Base-by-base conservation (phyloP, 2,329 filamentous ascomycete genomes). In the Volutella citrinella region DNA sequence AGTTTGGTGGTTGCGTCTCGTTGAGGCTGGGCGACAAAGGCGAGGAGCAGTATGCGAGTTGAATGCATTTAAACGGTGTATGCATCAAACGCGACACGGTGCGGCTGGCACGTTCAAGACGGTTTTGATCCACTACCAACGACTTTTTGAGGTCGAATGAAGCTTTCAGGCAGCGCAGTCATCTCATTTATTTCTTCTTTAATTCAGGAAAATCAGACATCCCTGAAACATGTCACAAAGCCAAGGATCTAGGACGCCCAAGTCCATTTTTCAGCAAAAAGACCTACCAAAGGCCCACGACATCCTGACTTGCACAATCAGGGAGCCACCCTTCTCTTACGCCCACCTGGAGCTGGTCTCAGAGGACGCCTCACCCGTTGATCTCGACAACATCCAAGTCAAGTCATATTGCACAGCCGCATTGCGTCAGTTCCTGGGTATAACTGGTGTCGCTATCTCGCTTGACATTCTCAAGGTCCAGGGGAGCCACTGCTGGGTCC, bases 391-490 rank as follows among this genome's bases (percentile, higher is more conserved):
- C 4, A 63, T 88, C 4, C 80, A 80, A 22, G 68, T 75, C 13
- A 77, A 76, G 20, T 67, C 78, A 1, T 80, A 84, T 52, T 75
- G 84, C 46, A 76, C 74, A 3, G 59, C 72, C 2, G 80, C 84
- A 0, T 64, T 91, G 7, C 68, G 67, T 2, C 76, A 84, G 42
- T 89, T 86, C 49, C 74, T 91, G 2, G 87, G 87, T 14, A 62
- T 78, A 13, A 80, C 77, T 0, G 87, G 87, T 10, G 63, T 71
- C 3, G 78, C 77, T 10, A 80, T 90, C 5, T 65, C 80, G 2
- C 55, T 89, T 36, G 87, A 91, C 52, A 77, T 90, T 14, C 69
- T 91, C 20, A 78, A 80, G 47, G 64, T 81, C 0, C 61, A 76
- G 4, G 69, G 64, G 2, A 49, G 53, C 6, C 67, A 78, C 29